These are phyloP conservation scores for Beauveria sp. DNA, from an alignment of 2,329 filamentous ascomycete species.

Conservation along the genomic window DNA sequence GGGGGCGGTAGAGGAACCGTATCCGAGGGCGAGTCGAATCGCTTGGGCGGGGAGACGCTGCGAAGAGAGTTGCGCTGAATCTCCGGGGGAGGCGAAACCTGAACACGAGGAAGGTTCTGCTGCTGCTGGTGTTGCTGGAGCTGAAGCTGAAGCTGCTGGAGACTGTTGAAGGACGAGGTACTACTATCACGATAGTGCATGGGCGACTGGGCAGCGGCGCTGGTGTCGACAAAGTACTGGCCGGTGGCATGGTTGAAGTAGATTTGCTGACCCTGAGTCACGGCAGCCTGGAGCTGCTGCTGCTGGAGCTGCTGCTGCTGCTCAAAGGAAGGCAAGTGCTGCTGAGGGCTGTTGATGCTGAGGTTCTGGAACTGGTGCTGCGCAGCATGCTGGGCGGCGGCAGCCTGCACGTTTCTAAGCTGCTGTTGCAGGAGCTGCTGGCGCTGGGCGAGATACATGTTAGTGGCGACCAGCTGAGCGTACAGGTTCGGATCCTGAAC, in stretches of 20 bases:
- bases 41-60: constrained; percentile 59
- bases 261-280: constrained; percentile 58
- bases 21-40: constrained; percentile 62
- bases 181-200: constrained; percentile 37
- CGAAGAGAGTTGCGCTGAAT: constrained; percentile 44
- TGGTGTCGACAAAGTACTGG: constrained; percentile 74
- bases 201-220: constrained; percentile 34
- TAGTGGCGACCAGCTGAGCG: constrained; percentile 82
- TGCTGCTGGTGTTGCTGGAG: constrained; percentile 17
- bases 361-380: constrained; percentile 70
- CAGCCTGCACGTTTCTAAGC: constrained; percentile 73
- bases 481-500: constrained; percentile 75
- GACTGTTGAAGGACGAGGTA: constrained; percentile 26
- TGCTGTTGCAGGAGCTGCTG: constrained; percentile 94
- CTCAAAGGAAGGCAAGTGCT: constrained; percentile 23
- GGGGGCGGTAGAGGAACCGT: constrained; percentile 70
- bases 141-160: constrained; percentile 16
- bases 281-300: constrained; percentile 28
- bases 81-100: constrained; percentile 73
- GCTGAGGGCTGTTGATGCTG: constrained; percentile 50
- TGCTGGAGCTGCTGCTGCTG: constrained; percentile 32
- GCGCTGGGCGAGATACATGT: constrained; percentile 86
- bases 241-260: constrained; percentile 83
- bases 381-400: constrained; percentile 36
- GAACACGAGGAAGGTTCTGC: constrained; percentile 59